phyloP scores from a whole-genome alignment of 2,329 filamentous ascomycete species.

The Emmonsiellopsis sp. region DNA sequence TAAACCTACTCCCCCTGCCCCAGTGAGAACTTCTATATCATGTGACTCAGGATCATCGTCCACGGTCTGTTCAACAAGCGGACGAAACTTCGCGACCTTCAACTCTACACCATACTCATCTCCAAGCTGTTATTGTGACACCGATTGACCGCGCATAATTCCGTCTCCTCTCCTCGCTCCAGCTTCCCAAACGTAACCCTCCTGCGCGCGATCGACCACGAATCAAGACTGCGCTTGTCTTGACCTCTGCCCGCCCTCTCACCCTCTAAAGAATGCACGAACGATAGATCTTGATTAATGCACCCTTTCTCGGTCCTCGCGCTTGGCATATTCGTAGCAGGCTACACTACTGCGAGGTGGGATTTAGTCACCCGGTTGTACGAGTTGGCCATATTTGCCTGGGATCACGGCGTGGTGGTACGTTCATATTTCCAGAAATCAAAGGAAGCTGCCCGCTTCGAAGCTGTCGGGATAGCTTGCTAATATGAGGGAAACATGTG shows the following conservation, averaged over 20 bases:
- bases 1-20: not conserved
- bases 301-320: conserved; percentile 96
- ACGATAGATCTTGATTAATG: conserved; percentile 48
- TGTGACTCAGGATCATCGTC: not conserved
- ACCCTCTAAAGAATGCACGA: conserved; percentile 22
- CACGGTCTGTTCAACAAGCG: not conserved
- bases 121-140: not conserved
- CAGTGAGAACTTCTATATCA: not conserved
- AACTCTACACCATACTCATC: not conserved
- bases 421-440: conserved; percentile 25
- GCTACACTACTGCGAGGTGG: conserved; percentile 99
- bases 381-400: conserved; percentile 94
- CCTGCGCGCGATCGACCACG: no score
- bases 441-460: not conserved
- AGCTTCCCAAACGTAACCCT: not conserved
- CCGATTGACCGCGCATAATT: not conserved
- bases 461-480: not conserved
- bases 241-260: not conserved
- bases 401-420: conserved; percentile 97
- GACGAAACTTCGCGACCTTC: not conserved
- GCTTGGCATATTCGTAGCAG: conserved; percentile 96
- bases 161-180: not conserved
- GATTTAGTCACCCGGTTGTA: conserved; percentile 93
- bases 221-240: not conserved
- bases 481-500: conserved; percentile 2